Evolutionary conservation across 2,329 filamentous ascomycete species (phyloP).

Genomic region (Botrytis sinoallii): DNA sequence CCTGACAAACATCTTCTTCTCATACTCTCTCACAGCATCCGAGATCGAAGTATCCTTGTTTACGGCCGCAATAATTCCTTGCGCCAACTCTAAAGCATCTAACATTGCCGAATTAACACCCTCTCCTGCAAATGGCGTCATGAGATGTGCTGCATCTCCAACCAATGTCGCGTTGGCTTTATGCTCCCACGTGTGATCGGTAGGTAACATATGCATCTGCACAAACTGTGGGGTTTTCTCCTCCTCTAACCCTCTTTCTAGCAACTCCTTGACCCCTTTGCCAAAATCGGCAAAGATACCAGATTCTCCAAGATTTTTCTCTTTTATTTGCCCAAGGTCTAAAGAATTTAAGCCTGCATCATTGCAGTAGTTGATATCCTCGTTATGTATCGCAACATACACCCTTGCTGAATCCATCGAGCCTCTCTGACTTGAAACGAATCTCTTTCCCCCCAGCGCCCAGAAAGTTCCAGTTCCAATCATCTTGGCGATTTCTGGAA

Average conservation of each 20-base stretch:
- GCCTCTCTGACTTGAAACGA: constrained; percentile 23
- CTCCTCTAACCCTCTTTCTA: constrained; percentile 12
- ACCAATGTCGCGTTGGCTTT: constrained; percentile 44
- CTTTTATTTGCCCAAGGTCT: constrained; percentile 10
- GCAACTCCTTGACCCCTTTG: constrained; percentile 14
- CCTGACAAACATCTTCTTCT: constrained; percentile 26
- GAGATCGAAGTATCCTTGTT: constrained; percentile 21
- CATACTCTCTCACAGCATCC: constrained; percentile 28
- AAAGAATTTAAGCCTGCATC: background rate
- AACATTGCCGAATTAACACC: constrained; percentile 41
- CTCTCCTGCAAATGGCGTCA: constrained; percentile 47
- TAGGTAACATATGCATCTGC: constrained; percentile 22
- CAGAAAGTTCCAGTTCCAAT: constrained; percentile 23
- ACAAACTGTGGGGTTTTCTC: background rate
- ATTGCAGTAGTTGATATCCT: constrained; percentile 9
- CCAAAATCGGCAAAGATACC: constrained; percentile 7
- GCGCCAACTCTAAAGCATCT: constrained; percentile 41
- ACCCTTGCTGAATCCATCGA: constrained; percentile 20
- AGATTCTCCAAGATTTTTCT: constrained; percentile 13
- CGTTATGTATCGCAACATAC: constrained; percentile 22
- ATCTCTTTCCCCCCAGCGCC: constrained; percentile 16
- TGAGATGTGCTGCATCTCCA: constrained; percentile 51
- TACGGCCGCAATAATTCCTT: background rate
- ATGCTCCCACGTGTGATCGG: constrained; percentile 24
- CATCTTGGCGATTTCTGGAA: constrained; percentile 20